Evolutionary conservation across 768 basidiomycete genomes (phyloP).

Genomic region (Lactarius deliciosus): DNA sequence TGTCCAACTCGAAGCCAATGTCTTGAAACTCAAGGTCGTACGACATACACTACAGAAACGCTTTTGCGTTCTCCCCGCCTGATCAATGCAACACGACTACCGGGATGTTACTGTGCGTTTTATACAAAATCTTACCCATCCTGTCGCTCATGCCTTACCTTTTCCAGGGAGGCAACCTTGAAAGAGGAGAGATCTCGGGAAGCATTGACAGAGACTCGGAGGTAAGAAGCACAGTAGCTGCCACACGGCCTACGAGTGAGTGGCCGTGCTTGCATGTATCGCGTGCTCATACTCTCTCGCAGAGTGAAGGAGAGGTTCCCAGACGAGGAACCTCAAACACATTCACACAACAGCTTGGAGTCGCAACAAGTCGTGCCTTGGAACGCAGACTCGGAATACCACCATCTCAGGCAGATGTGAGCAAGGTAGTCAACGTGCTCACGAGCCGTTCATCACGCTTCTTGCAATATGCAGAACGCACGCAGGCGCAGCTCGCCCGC

Average conservation of each 20-base stretch:
- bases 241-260: not conserved
- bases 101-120: not conserved
- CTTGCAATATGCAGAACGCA: conserved; percentile 8
- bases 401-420: conserved; percentile 6
- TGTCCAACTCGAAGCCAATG: not conserved
- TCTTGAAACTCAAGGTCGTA: too few relatives aligned
- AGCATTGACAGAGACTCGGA: not conserved
- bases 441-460: not conserved
- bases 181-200: not conserved
- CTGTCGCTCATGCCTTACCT: not conserved
- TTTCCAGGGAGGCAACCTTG: not conserved
- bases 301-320: not conserved
- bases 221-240: not conserved
- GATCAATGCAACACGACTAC: not conserved
- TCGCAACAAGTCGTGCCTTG: conserved; percentile 12
- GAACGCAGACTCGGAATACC: conserved; percentile 15
- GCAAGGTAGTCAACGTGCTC: conserved; percentile 1
- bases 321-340: not conserved
- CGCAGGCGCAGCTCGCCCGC: conserved; percentile 17
- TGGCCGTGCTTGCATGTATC: not conserved
- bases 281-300: not conserved
- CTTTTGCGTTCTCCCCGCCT: not conserved
- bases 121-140: not conserved
- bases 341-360: not conserved
- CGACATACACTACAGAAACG: not conserved